phyloP scores from a whole-genome alignment of 2,329 filamentous ascomycete species.

The Apiospora saccharicola region DNA sequence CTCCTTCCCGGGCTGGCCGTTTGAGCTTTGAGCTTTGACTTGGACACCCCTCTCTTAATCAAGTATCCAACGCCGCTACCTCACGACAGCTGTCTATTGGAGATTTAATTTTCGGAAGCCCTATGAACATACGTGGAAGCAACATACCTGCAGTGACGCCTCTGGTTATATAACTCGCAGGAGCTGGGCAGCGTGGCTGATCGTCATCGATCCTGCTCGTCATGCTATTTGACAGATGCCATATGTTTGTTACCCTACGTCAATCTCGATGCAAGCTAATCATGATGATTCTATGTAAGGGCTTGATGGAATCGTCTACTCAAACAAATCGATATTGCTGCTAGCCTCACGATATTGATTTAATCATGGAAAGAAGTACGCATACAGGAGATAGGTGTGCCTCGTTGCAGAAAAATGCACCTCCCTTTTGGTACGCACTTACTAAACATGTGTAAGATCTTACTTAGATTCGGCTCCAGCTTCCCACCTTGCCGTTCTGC shows the following conservation, averaged over 20 bases:
- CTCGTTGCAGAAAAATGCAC: neutral
- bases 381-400: too few species aligned
- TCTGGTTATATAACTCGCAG: neutral
- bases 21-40: constrained; percentile 19
- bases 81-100: neutral
- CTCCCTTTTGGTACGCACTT: neutral
- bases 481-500: neutral
- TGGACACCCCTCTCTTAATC: neutral
- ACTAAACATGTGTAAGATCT: neutral
- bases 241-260: neutral
- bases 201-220: neutral
- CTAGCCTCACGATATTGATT: neutral
- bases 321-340: neutral
- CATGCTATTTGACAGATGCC: neutral
- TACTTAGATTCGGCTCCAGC: constrained; percentile 7
- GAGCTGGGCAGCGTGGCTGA: neutral
- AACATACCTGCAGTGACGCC: neutral
- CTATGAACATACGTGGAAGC: neutral
- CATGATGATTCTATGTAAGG: neutral
- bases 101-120: neutral
- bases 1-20: neutral
- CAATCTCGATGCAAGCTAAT: neutral
- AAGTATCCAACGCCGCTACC: neutral
- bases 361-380: neutral
- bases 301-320: neutral